Evolutionary conservation across 352 stramenopile species (phyloP), one percentile per base, ranked within the genome.

Genomic region (Pythium diclinum): DNA sequence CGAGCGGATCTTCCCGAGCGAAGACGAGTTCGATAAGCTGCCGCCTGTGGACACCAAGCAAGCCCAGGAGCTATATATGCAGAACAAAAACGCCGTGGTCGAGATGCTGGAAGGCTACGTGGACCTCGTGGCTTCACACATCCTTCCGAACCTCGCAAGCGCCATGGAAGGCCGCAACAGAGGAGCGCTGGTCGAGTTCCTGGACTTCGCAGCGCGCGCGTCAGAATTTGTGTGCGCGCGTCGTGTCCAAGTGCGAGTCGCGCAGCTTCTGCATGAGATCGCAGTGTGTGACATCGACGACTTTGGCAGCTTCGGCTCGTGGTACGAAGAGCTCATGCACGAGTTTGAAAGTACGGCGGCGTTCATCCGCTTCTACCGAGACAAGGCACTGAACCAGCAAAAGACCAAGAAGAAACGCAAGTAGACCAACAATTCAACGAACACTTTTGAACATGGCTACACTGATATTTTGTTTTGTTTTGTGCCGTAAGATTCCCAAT

Each of bases 91-190:
- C 14, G 81, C 80, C 8, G 73, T 89, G 65, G 53, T 75, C 3
- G 84, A 91, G 48, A 92, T 92, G 84, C 69, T 92, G 10, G 72
- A 88, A 42, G 84, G 84, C 0, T 92, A 80, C 48, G 66, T 75
- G 13, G 80, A 91, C 38, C 64, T 92, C 51, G 76, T 77, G 19
- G 56, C 77, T 14, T 71, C 73, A 9, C 78, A 88, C 9, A 85
- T 92, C 56, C 33, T 73, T 1, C 78, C 78, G 14, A 77, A 78
- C 16, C 61, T 92, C 7, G 51, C 58, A 13, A 51, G 47, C 0
- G 83, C 81, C 6, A 56, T 89, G 42, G 70, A 54, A 5, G 52
- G 60, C 4, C 68, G 71, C 30, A 84, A 84, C 56, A 78, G 82
- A 40, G 73, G 70, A 0, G 68, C 73, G 21, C 65, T 90, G 28